Base-by-base conservation (phyloP, 495 filamentous ascomycete species). In the Chaetomium fimeti region DNA sequence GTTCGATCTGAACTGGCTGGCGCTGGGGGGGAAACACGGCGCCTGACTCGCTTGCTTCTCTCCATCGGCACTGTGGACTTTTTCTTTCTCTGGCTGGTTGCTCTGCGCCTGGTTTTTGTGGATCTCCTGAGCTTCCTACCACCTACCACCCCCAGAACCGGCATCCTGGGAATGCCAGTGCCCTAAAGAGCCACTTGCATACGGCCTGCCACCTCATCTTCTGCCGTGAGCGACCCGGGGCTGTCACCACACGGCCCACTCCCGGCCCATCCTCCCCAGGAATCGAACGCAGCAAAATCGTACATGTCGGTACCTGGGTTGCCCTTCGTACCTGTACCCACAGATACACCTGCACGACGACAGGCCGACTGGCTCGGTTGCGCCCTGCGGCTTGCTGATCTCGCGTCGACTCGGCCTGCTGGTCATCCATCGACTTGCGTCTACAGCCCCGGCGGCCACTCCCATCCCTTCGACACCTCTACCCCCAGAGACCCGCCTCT, bases 111-210 rank as follows among this genome's bases (percentile, higher is more conserved):
- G 11, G 47, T 54, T 61, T 61, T 53, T 60, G 62, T 62, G 62
- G 65, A 61, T 49, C 54, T 60, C 48, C 32, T 13, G 43, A 51
- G 49, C 32, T 13, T 20, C 58, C 36, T 43, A 5, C 36, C 24
- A 29, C 58, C 36, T 43, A 5, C 36, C 24, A 2, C 63, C 49
- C 53, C 61, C 45, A 61, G 53, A 57, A 65, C 65, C 56, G 61
- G 61, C 65, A 71, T 61, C 60, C 66, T 63, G 63, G 67, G 57
- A 60, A 32, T 56, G 25, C 51, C 25, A 53, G 51, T 72, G 62
- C 65, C 71, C 71, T 32, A 67, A 76, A 67, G 61, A 69, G 70
- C 60, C 59, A 69, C 70, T 70, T 75, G 73, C 74, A 76, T 72
- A 72, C 69, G 66, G 57, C 54, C 66, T 71, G 72, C 74, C 70